Base-by-base conservation (phyloP, 208 protist genomes). In the Trypanosoma scelopori region DNA sequence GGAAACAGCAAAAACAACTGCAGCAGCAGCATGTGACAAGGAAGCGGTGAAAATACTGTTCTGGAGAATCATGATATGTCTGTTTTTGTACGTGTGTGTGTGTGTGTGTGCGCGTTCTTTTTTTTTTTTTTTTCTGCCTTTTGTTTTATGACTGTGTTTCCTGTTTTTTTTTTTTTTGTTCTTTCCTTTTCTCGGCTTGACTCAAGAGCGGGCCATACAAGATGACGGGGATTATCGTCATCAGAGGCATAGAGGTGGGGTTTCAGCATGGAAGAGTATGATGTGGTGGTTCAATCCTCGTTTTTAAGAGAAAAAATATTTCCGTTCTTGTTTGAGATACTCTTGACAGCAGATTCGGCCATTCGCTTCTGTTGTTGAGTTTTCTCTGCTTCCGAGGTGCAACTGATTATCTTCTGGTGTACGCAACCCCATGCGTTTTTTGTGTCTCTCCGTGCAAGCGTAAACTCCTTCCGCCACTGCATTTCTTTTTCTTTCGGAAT, bases 1-100 rank as follows among this genome's bases (percentile, higher is more conserved):
- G 89, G 86, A 91, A 86, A 46, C 69, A 88, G 69, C 83, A 94
- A 60, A 43, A 86, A 53, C 55, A 74, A 28, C 63, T 65, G 49
- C 30, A 58, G 47, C 58, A 75, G 67, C 48, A 71, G 30, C 63
- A 23, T 50, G 23, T 18, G 11, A 22, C 12, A 3, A 37, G 9
- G 32, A 37, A n/a, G 55, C 18, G 20, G 55, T 28, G 39, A 22
- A 15, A 32, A n/a, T 32, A 37, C 32, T 37, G 3, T 9, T 37
- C 9, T 37, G 32, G 9, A 37, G 5, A 9, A 11, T 37, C 9
- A 9, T 37, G 32, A 37, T 37, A 9, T 9, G 5, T 37, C 32
- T 37, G 3, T 9, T 37, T 37, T 37, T 37, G 32, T 37, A 9
- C 9, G 32, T 37, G 3, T 37, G 5, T 37, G 32, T 37, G 9